A percentile compares a stretch with the other conserved stretches of the same genome.
phyloP scores from a whole-genome alignment of 805 yeast species.

The Ogataea neopini region DNA sequence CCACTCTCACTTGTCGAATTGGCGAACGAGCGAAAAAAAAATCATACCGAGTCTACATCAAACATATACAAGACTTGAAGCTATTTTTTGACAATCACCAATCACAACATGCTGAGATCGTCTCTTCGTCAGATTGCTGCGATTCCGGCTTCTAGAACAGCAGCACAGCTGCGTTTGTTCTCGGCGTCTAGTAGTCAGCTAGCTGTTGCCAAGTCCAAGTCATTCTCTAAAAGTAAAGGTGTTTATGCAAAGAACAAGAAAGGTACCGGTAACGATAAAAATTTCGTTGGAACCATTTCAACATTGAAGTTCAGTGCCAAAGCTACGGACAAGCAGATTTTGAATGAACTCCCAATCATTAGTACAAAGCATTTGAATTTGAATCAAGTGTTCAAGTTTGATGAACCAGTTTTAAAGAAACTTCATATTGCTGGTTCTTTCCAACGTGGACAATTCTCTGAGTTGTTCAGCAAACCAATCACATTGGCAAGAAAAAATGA shows the following conservation, averaged over 20 bases:
- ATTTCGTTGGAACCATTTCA: constrained; percentile 27
- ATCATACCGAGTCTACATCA: too few relatives aligned
- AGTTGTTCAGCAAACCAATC: constrained; percentile 60
- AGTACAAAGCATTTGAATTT: constrained; percentile 16
- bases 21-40: background rate
- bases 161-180: constrained; percentile 14
- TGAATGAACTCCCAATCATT: constrained; percentile 23
- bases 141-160: background rate
- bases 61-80: too few relatives aligned
- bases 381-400: constrained; percentile 42
- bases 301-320: constrained; percentile 27
- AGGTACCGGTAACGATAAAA: constrained; percentile 36
- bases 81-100: too few relatives aligned
- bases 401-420: constrained; percentile 40
- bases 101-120: background rate
- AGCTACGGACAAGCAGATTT: constrained; percentile 24
- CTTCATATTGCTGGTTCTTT: constrained; percentile 62
- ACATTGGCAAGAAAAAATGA: constrained; percentile 57
- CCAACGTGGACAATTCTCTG: constrained; percentile 67
- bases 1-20: background rate
- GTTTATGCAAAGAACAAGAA: constrained; percentile 30
- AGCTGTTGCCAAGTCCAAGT: constrained; percentile 32
- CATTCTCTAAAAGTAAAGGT: constrained; percentile 30
- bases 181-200: constrained; percentile 11
- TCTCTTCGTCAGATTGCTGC: background rate